Conservation (phyloP, 768 basidiomycete species). For the Xerocomus potaroensis region DNA sequence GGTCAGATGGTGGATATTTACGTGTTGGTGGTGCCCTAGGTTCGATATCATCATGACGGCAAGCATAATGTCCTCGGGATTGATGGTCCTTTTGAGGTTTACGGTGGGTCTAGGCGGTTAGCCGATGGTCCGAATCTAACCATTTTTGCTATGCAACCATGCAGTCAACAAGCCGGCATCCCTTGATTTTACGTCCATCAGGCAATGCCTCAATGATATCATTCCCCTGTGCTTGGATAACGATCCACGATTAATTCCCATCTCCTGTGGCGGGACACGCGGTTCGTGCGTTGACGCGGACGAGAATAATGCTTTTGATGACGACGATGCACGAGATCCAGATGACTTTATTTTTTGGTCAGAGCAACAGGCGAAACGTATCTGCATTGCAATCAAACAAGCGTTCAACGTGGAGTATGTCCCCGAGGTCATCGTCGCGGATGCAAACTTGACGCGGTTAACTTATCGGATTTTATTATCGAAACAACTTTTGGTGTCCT, state of each 20-base stretch:
- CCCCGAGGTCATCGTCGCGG: slow-evolving; percentile 86
- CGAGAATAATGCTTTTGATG: slow-evolving; percentile 10
- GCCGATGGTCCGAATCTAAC: background rate
- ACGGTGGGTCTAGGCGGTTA: slow-evolving; percentile 50
- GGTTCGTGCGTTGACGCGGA: slow-evolving; percentile 15
- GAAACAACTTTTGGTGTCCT: slow-evolving; percentile 47
- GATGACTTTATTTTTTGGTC: slow-evolving; percentile 98
- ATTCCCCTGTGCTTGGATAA: slow-evolving; percentile 86
- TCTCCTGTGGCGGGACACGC: slow-evolving; percentile 48
- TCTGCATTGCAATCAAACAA: slow-evolving; percentile 72
- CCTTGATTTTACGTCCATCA: slow-evolving; percentile 62
- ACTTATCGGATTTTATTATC: slow-evolving; percentile 81
- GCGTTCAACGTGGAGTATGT: slow-evolving; percentile 87
- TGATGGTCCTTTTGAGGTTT: slow-evolving; percentile 84
- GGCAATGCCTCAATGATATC: slow-evolving; percentile 63
- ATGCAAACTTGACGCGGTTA: slow-evolving; percentile 86
- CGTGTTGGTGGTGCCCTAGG: slow-evolving; percentile 35
- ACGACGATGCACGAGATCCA: slow-evolving; percentile 54
- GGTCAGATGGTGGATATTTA: background rate
- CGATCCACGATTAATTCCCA: slow-evolving; percentile 76
- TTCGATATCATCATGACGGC: slow-evolving; percentile 93
- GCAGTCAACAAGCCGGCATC: slow-evolving; percentile 64
- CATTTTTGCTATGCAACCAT: background rate
- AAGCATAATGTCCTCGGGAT: slow-evolving; percentile 94
- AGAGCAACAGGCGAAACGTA: slow-evolving; percentile 83